Percentiles rank a stretch among this genome's conserved stretches.
These are phyloP conservation scores for Parmelia sp. DNA, from an alignment of 495 filamentous ascomycete species.

Conservation along the genomic window DNA sequence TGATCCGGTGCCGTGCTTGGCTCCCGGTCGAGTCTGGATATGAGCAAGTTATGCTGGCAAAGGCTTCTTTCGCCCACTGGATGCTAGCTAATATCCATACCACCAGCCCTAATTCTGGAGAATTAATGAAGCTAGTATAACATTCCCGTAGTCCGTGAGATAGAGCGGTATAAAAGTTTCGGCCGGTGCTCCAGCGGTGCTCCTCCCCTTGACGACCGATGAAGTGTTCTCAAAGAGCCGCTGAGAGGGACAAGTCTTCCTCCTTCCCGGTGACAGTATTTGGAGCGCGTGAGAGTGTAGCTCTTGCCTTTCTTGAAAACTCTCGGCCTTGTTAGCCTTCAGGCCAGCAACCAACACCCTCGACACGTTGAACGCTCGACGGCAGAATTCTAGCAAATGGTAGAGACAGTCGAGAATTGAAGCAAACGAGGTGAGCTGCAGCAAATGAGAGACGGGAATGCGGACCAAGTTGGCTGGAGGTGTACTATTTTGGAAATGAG, in stretches of 20 bases:
- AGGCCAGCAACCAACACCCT: background rate
- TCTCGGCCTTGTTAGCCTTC: background rate
- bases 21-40: background rate
- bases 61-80: background rate
- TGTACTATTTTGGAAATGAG: slow-evolving; percentile 5
- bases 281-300: background rate
- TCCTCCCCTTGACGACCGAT: slow-evolving; percentile 5
- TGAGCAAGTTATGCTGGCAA: background rate
- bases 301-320: background rate
- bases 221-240: background rate
- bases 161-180: background rate
- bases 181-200: background rate
- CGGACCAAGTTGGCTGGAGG: background rate
- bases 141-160: background rate
- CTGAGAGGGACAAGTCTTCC: background rate
- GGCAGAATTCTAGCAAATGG: background rate
- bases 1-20: background rate
- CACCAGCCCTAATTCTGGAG: background rate
- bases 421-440: slow-evolving; percentile 2
- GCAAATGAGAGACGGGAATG: slow-evolving; percentile 3
- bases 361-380: background rate
- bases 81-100: slow-evolving; percentile 5
- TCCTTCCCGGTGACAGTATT: background rate
- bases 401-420: slow-evolving; percentile 7
- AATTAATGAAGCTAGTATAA: background rate